phyloP scores from a whole-genome alignment of 805 yeast species.

The Lipomyces starkeyi region DNA sequence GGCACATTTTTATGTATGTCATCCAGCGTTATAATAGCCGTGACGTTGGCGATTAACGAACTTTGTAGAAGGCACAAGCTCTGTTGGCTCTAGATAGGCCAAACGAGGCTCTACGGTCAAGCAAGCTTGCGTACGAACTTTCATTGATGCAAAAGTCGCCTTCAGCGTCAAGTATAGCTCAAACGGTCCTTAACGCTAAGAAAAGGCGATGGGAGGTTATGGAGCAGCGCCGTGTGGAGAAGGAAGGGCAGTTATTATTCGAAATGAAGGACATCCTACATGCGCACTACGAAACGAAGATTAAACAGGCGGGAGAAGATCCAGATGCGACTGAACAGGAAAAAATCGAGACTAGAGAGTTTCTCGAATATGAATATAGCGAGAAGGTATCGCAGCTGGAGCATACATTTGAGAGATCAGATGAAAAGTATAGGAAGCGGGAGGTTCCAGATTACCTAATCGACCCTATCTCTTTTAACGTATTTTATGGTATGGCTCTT shows the following conservation, averaged over 20 bases:
- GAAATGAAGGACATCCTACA: conserved; percentile 41
- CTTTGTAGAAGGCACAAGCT: conserved; percentile 41
- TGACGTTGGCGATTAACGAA: not conserved
- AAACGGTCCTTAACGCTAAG: conserved; percentile 40
- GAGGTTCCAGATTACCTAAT: conserved; percentile 50
- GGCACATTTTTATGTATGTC: conserved; percentile 39
- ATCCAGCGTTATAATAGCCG: not conserved
- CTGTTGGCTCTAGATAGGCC: conserved; percentile 42
- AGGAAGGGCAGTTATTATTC: conserved; percentile 38
- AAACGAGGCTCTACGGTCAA: conserved; percentile 40
- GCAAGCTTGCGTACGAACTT: conserved; percentile 42
- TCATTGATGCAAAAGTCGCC: conserved; percentile 42
- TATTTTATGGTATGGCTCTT: conserved; percentile 43
- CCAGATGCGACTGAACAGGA: conserved; percentile 33
- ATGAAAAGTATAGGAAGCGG: conserved; percentile 31
- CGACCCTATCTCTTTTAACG: conserved; percentile 52
- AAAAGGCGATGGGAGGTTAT: conserved; percentile 40
- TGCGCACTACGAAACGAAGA: conserved; percentile 18
- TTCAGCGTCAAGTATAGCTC: conserved; percentile 41
- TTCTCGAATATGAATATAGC: conserved; percentile 31
- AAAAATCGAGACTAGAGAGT: conserved; percentile 36
- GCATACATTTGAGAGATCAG: conserved; percentile 40
- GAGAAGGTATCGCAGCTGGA: conserved; percentile 37
- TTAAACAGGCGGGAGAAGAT: conserved; percentile 26
- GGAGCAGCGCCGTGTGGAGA: conserved; percentile 40